A percentile compares a stretch with the other conserved stretches of the same genome.
These are phyloP conservation scores for Monilinia fructigena DNA, from an alignment of 2,329 filamentous ascomycete genomes.

Conservation along the genomic window DNA sequence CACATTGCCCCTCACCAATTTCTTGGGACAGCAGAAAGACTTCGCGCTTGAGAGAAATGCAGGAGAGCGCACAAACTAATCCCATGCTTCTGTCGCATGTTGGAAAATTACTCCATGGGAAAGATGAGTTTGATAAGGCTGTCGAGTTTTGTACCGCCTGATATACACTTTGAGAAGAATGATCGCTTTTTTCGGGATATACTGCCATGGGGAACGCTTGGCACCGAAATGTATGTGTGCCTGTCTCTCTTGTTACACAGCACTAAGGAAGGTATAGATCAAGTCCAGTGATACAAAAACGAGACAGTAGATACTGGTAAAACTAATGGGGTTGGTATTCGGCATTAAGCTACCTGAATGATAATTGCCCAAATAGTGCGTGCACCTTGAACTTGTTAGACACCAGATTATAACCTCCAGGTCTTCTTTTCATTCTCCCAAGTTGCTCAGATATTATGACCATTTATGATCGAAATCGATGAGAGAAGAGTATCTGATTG, in stretches of 20 bases:
- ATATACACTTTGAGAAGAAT: slow-evolving; percentile 10
- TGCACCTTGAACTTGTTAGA: not conserved
- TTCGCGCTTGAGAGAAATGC: not conserved
- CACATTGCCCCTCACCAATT: not conserved
- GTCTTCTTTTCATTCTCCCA: not conserved
- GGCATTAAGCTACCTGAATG: not conserved
- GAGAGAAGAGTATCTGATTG: not conserved
- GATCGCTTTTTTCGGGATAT: slow-evolving; percentile 15
- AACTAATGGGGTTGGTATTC: not conserved
- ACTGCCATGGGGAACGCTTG: slow-evolving; percentile 10
- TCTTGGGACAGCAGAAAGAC: not conserved
- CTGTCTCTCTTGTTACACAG: not conserved
- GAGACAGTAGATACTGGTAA: not conserved
- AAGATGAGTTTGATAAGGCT: not conserved
- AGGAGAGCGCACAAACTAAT: slow-evolving; percentile 2
- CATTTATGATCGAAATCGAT: not conserved
- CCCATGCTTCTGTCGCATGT: slow-evolving; percentile 18
- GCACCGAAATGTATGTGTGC: slow-evolving; percentile 1
- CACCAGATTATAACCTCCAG: not conserved
- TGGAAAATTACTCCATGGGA: not conserved
- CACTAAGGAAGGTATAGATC: not conserved
- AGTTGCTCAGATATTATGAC: not conserved
- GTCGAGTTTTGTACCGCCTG: slow-evolving; percentile 10
- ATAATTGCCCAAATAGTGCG: not conserved
- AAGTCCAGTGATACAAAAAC: not conserved